Percentiles rank a stretch among this genome's conserved stretches.
These are phyloP conservation scores for Proliferodiscus dingleyae DNA, from an alignment of 2,329 filamentous ascomycete species.

Conservation along the genomic window DNA sequence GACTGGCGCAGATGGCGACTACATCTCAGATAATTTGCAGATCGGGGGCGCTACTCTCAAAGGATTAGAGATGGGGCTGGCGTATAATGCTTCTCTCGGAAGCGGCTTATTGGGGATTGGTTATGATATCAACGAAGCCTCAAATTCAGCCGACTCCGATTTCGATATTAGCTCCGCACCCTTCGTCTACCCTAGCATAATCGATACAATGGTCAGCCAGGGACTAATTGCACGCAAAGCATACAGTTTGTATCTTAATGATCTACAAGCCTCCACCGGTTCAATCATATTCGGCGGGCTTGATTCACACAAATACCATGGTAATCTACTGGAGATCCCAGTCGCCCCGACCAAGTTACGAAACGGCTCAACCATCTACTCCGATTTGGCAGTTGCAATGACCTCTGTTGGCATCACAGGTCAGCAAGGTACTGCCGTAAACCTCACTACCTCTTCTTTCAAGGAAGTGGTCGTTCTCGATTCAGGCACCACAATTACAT, in stretches of 20 bases:
- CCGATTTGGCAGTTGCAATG: conserved; percentile 22
- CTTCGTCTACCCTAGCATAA: conserved; percentile 30
- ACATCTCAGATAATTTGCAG: conserved; percentile 49
- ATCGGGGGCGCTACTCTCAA: conserved; percentile 44
- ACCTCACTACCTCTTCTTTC: conserved; percentile 22
- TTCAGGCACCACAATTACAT: conserved; percentile 61
- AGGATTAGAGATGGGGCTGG: conserved; percentile 51
- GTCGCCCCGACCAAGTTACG: conserved; percentile 8
- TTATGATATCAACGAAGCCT: conserved; percentile 43
- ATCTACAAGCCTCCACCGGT: conserved; percentile 26
- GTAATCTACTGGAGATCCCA: conserved; percentile 28
- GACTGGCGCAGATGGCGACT: conserved; percentile 48
- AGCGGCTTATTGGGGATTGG: conserved; percentile 55
- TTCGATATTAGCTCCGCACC: not conserved
- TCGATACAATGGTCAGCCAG: conserved; percentile 34
- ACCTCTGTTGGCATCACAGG: conserved; percentile 20
- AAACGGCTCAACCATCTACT: conserved; percentile 17
- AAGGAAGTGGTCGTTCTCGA: conserved; percentile 51
- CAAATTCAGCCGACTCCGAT: conserved; percentile 21
- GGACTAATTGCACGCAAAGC: conserved; percentile 39
- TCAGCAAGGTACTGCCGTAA: conserved; percentile 32
- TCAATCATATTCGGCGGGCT: conserved; percentile 41
- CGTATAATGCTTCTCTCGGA: conserved; percentile 40
- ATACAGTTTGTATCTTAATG: conserved; percentile 32
- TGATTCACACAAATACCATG: conserved; percentile 41